Base-by-base conservation (phyloP, 2,329 filamentous ascomycete genomes). In the Trichoderma brevicompactum region DNA sequence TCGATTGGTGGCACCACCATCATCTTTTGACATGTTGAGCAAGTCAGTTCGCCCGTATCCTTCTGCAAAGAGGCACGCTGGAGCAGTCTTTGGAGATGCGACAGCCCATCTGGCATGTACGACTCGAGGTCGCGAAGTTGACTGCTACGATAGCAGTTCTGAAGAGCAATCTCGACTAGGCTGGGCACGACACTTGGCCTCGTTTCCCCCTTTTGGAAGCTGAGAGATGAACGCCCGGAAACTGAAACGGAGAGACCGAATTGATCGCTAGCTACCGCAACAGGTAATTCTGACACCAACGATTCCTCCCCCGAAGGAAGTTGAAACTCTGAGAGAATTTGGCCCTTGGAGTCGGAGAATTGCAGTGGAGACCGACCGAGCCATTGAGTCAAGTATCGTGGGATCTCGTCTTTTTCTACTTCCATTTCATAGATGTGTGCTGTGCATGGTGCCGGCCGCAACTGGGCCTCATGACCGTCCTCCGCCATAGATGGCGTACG, bases 1-100 rank as follows among this genome's bases (percentile, higher is more conserved):
- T 87, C 81, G 0, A 83, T 78, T 3, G 81, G 74, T 2, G 87
- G 83, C 23, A 84, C 76, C 7, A 87, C 76, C 4, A 84, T 80
- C 8, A 73, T 71, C 34, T 80, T 79, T 28, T 74, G 69, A 70
- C 87, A 89, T 0, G 80, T 76, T 1, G 83, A 82, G 69, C 87
- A 89, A 2, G 71, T 71, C 34, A 82, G 70, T 1, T 83, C 82
- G 5, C 86, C 86, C 0, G 74, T 75, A 43, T 83, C 78, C 43
- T 80, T 80, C 66, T 82, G 79, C 4, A 70, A 67, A 0, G 74
- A 70, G 3, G 81, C 78, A 10, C 76, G 75, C 8, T 77, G 74
- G 0, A 87, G 72, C 0, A 81, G 72, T 5, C 72, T 72, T 5
- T 74, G 71, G 5, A 86, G 72, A 38, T 81, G 78, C 0, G 73